Conservation (phyloP, 2,329 filamentous ascomycete genomes). For the Trichothecium sympodiale region DNA sequence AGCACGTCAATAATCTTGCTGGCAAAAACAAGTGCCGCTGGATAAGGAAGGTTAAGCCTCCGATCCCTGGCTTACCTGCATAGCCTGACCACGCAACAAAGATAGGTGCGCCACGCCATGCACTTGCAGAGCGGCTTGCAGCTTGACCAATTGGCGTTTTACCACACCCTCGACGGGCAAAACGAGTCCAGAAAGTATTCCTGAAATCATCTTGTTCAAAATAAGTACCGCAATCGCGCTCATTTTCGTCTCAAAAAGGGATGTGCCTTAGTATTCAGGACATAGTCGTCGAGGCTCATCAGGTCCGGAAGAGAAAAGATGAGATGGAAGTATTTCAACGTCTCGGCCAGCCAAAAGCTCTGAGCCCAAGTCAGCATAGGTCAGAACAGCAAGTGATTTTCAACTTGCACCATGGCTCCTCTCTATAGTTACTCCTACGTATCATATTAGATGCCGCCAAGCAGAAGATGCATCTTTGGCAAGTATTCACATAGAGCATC, state of each 20-base stretch:
- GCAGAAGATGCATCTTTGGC: conserved; percentile 50
- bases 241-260: conserved; percentile 16
- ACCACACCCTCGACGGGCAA: too few species aligned
- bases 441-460: conserved; percentile 47
- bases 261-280: conserved; percentile 45
- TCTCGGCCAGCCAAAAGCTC: conserved; percentile 64
- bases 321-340: conserved; percentile 64
- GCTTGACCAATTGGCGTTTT: too few species aligned
- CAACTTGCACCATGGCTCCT: conserved; percentile 36
- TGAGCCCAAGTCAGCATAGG: conserved; percentile 43
- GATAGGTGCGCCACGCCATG: too few species aligned
- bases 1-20: too few species aligned
- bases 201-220: too few species aligned
- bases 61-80: too few species aligned
- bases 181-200: too few species aligned
- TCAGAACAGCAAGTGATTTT: conserved; percentile 50
- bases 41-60: too few species aligned
- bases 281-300: conserved; percentile 56
- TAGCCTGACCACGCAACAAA: too few species aligned
- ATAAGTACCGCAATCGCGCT: too few species aligned
- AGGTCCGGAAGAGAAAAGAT: conserved; percentile 54
- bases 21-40: too few species aligned
- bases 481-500: conserved; percentile 52
- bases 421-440: conserved; percentile 56
- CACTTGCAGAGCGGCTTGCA: too few species aligned